Evolutionary conservation across 2,329 filamentous ascomycete genomes (phyloP), one percentile per base, ranked within the genome.

Genomic region (Onygenales sp.): DNA sequence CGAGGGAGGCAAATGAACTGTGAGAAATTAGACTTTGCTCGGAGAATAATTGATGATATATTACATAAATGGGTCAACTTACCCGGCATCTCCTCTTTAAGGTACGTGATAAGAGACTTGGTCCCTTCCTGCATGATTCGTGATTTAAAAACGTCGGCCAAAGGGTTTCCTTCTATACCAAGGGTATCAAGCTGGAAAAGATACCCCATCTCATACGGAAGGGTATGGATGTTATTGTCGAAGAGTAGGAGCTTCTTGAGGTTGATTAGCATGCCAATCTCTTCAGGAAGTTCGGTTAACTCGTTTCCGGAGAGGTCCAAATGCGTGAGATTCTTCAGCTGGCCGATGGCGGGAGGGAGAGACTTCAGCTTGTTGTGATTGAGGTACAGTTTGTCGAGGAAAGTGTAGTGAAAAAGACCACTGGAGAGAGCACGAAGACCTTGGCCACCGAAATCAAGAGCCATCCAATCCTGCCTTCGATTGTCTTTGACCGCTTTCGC

Each of bases 211-310:
- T 97, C 91, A 63, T 79, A 86, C 1, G 93, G 93, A 31, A 98
- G 77, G 21, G 82, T 84, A 57, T 82, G 82, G 52, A 98, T 85
- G 57, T 87, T 80, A 69, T 98, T 98, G 73, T 95, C 90, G 68
- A 95, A 96, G 2, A 96, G 77, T 32, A 91, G 76, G 5, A 98
- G 78, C 60, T 87, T 84, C 71, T 89, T 90, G 53, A 98, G 76
- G 61, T 91, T 93, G 32, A 91, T 93, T 63, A 95, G 89, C 92
- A 97, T 98, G 65, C 93, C 93, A 56, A 98, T 83, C 74, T 98
- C 92, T 21, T 87, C 81, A 1, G 93, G 93, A 3, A 98, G 76
- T 59, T 87, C 83, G 7, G 79, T 80, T 56, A 98, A 78, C 57
- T 92, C 82, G 69, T 98, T 98, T 72, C 86, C 84, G 0, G 93